Evolutionary conservation across 768 basidiomycete species (phyloP), one percentile per base, ranked within the genome.

Genomic region (Tricholoma terreum): DNA sequence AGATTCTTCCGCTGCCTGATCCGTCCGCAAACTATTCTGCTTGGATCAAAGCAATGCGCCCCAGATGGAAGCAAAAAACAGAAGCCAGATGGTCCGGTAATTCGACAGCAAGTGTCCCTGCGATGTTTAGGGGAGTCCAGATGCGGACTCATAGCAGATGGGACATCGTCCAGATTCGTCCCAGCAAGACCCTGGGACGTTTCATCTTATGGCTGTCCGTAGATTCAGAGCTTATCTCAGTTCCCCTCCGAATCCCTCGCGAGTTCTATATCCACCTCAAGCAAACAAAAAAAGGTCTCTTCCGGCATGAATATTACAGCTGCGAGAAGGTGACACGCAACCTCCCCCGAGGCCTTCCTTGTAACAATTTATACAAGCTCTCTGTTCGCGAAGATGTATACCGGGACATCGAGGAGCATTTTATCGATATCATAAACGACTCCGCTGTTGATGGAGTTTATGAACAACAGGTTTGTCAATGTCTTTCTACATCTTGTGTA

Each of bases 371-470:
- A 1, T 96, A 91, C 76, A 89, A 86, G 63, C 76, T 98, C 24
- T 75, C 82, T 10, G 92, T 94, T 21, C 82, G 87, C 31, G 97
- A 98, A 68, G 87, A 89, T 5, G 74, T 87, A 14, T 99, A 90
- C 71, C 78, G 88, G 30, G 84, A 90, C 30, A 90, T 88, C 30
- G 88, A 92, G 63, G 89, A 92, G 55, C 92, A 97, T 68, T 98
- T 98, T 67, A 87, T 93, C 15, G 88, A 94, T 67, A 78, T 98
- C 50, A 92, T 85, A 57, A 97, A 97, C 66, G 91, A 95, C 65
- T 92, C 95, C 0, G 93, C 91, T 66, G 92, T 98, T 8, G 94
- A 98, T 63, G 94, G 93, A 1, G 90, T 97, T 3, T 99, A 88
- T 65, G 97, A 99, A 73, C 79, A 88, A 17, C 94, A 98, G 81